Evolutionary conservation across 371 early-diverging fungal genomes (phyloP).

Genomic region (Choanephora cucurbitarum): DNA sequence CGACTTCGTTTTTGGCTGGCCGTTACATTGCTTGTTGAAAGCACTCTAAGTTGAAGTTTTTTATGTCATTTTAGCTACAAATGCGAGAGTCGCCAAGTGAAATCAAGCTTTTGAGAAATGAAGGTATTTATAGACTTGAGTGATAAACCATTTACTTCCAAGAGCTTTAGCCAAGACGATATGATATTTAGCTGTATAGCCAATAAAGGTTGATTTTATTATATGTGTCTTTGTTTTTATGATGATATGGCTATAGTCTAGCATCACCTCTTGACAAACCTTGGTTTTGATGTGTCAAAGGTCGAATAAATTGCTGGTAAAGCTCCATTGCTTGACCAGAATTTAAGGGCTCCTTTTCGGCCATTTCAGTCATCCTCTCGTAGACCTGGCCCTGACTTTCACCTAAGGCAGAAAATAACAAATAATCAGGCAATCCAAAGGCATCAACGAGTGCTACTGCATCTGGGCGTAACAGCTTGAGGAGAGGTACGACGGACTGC

Average conservation of each 20-base stretch:
- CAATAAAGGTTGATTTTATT: too few relatives aligned
- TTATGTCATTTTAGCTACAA: too few relatives aligned
- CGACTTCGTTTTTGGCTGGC: too few relatives aligned
- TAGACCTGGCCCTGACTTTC: constrained; percentile 72
- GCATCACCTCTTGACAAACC: constrained; percentile 44
- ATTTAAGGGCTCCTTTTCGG: constrained; percentile 73
- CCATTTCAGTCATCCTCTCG: constrained; percentile 66
- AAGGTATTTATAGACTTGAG: too few relatives aligned
- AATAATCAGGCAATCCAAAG: constrained; percentile 70
- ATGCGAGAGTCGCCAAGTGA: too few relatives aligned
- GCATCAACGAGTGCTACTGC: constrained; percentile 74
- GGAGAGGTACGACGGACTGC: constrained; percentile 38
- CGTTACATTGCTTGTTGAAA: too few relatives aligned
- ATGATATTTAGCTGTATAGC: too few relatives aligned
- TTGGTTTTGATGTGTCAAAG: constrained; percentile 53
- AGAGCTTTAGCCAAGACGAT: too few relatives aligned
- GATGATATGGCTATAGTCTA: constrained; percentile 25
- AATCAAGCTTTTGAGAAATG: too few relatives aligned
- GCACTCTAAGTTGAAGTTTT: too few relatives aligned
- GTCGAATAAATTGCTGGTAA: constrained; percentile 58
- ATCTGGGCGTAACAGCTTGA: constrained; percentile 66
- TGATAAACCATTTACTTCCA: too few relatives aligned
- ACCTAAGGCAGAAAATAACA: constrained; percentile 75
- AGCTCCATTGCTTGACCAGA: constrained; percentile 43
- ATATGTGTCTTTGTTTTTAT: too few relatives aligned